These are phyloP conservation scores for Rachicladosporium sp. DNA, from an alignment of 2,329 filamentous ascomycete species.

Conservation along the genomic window DNA sequence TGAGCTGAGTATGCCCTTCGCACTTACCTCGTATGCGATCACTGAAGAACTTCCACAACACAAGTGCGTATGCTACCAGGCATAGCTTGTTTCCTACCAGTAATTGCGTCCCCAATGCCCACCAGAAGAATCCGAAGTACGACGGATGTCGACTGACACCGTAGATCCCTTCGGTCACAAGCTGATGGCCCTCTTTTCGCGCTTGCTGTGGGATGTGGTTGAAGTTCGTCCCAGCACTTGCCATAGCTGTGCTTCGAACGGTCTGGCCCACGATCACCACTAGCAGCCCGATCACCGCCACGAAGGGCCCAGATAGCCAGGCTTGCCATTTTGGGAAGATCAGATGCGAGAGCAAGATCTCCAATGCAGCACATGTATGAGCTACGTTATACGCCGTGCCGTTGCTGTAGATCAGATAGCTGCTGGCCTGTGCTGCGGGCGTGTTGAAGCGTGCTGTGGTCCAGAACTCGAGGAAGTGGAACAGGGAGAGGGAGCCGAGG, in stretches of 20 bases:
- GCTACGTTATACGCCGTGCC: conserved; percentile 75
- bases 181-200: conserved; percentile 56
- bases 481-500: conserved; percentile 55
- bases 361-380: conserved; percentile 60
- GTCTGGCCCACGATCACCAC: conserved; percentile 60
- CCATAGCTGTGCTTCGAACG: conserved; percentile 74
- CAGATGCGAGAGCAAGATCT: conserved; percentile 51
- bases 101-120: conserved; percentile 88
- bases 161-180: conserved; percentile 82
- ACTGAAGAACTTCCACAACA: conserved; percentile 79
- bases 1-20: not conserved
- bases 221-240: conserved; percentile 78
- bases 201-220: conserved; percentile 67
- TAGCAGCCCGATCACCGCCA: conserved; percentile 42
- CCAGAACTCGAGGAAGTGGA: conserved; percentile 96
- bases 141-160: conserved; percentile 66
- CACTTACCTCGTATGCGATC: conserved; percentile 52
- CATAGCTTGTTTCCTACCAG: conserved; percentile 76
- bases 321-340: conserved; percentile 40
- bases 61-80: conserved; percentile 57
- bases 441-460: conserved; percentile 79
- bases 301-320: conserved; percentile 27
- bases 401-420: conserved; percentile 77
- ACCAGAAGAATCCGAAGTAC: conserved; percentile 99
- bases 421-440: conserved; percentile 53